These are phyloP conservation scores for Citeromyces hawaiiensis DNA, from an alignment of 1,139 yeast genomes.

Conservation along the genomic window DNA sequence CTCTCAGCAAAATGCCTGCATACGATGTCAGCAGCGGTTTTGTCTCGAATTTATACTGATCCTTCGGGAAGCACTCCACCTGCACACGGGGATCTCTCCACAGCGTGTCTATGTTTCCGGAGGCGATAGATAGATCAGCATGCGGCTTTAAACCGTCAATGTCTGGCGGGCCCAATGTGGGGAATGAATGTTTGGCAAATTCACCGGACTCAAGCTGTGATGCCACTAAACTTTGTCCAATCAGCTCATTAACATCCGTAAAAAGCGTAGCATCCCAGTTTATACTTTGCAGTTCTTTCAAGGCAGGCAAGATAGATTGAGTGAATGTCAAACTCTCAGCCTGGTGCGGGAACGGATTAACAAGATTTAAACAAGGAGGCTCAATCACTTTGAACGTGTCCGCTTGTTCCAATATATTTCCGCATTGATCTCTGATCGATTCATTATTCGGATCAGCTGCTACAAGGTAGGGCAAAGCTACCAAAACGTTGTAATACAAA, in stretches of 20 bases:
- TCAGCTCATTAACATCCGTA: slow-evolving; percentile 7
- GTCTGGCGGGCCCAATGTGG: slow-evolving; percentile 33
- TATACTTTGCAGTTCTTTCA: slow-evolving; percentile 20
- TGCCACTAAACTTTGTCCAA: slow-evolving; percentile 4
- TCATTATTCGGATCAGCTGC: slow-evolving; percentile 26
- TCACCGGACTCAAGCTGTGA: slow-evolving; percentile 14
- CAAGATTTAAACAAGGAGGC: background rate
- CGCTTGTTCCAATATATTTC: slow-evolving; percentile 32
- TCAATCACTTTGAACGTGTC: slow-evolving; percentile 18
- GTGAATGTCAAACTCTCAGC: slow-evolving; percentile 22
- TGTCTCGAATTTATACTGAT: slow-evolving; percentile 42
- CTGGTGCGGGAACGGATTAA: background rate
- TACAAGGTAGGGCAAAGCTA: slow-evolving; percentile 59
- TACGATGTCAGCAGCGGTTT: slow-evolving; percentile 57
- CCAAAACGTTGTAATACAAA: slow-evolving; percentile 46
- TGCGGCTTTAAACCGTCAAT: slow-evolving; percentile 21
- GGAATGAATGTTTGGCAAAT: slow-evolving; percentile 20
- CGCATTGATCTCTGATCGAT: slow-evolving; percentile 22
- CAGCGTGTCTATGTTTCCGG: slow-evolving; percentile 32
- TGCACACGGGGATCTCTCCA: slow-evolving; percentile 47
- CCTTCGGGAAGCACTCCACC: slow-evolving; percentile 46
- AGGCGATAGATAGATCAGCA: slow-evolving; percentile 14
- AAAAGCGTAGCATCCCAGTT: slow-evolving; percentile 11
- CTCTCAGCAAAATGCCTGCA: slow-evolving; percentile 55
- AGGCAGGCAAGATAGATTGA: slow-evolving; percentile 39